A percentile compares a stretch with the other conserved stretches of the same genome.
phyloP scores from a whole-genome alignment of 345 rosid genomes.

The Moricandia arvensis region DNA sequence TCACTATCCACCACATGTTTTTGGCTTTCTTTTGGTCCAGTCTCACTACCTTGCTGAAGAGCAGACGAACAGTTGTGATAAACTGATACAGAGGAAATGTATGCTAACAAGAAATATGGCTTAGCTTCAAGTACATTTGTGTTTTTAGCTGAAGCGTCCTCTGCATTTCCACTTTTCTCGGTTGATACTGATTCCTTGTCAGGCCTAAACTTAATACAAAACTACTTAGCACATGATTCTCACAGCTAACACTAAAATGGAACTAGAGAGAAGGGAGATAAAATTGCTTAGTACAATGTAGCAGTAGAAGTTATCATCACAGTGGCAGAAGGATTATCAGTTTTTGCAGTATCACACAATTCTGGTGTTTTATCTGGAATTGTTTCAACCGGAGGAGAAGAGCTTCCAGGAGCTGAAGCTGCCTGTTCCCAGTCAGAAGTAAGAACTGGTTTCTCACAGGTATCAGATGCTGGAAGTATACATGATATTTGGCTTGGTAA shows the following conservation, averaged over 20 bases:
- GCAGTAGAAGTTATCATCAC: conserved; percentile 32
- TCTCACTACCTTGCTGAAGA: conserved; percentile 35
- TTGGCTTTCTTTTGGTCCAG: conserved; percentile 27
- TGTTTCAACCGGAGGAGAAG: conserved; percentile 35
- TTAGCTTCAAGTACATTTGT: conserved; percentile 27
- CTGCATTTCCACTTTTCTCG: conserved; percentile 20
- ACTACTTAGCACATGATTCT: conserved; percentile 21
- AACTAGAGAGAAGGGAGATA: conserved; percentile 11
- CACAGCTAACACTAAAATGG: conserved; percentile 3
- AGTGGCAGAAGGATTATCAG: conserved; percentile 46
- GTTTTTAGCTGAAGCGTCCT: conserved; percentile 1
- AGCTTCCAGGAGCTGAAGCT: conserved; percentile 40
- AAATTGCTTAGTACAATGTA: conserved; percentile 50
- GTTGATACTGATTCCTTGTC: conserved; percentile 16
- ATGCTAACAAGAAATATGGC: conserved; percentile 17
- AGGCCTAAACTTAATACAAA: conserved; percentile 27
- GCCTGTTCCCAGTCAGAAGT: conserved; percentile 42
- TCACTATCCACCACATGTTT: conserved; percentile 39
- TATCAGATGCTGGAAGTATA: conserved; percentile 43
- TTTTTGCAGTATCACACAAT: conserved; percentile 40
- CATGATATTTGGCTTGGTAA: conserved; percentile 56
- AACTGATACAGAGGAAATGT: conserved; percentile 9
- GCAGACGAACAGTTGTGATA: conserved; percentile 21
- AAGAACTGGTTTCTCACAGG: conserved; percentile 36
- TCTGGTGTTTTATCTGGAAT: conserved; percentile 30